Evolutionary conservation across 371 early-diverging fungal genomes (phyloP).

Genomic region (Rhizopus arrhizus): DNA sequence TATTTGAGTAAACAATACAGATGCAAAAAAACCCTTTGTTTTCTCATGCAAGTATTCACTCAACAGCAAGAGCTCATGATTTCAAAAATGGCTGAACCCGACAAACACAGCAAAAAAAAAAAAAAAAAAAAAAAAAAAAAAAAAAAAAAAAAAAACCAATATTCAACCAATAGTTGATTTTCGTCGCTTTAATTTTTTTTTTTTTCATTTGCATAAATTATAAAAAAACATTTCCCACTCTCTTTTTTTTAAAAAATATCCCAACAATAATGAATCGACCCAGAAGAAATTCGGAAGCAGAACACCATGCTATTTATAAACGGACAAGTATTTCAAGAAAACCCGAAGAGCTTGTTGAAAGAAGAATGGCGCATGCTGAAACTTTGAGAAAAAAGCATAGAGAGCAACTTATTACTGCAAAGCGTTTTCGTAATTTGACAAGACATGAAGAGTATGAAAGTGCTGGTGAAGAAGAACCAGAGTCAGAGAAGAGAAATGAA

Average conservation of each 20-base stretch:
- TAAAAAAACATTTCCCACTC: not conserved
- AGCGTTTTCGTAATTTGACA: conserved; percentile 52
- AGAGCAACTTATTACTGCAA: conserved; percentile 58
- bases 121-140: too few species aligned
- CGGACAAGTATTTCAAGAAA: conserved; percentile 47
- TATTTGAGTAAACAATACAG: too few species aligned
- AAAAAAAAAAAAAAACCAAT: too few species aligned
- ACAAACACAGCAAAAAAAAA: too few species aligned
- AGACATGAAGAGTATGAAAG: conserved; percentile 31
- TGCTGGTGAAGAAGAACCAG: conserved; percentile 30
- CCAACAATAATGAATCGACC: conserved; percentile 16
- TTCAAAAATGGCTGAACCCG: too few species aligned
- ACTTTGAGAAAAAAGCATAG: conserved; percentile 55
- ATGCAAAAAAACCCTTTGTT: too few species aligned
- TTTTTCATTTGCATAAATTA: too few species aligned
- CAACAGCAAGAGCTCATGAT: too few species aligned
- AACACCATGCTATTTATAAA: conserved; percentile 39
- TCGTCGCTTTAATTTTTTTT: too few species aligned
- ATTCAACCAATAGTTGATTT: too few species aligned
- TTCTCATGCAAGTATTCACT: too few species aligned
- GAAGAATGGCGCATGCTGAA: conserved; percentile 46
- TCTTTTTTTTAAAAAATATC: not conserved
- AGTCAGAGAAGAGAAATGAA: conserved; percentile 17
- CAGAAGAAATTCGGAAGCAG: conserved; percentile 22
- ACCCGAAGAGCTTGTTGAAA: conserved; percentile 38